A percentile compares a stretch with the other conserved stretches of the same genome.
These are phyloP conservation scores for Fusarium clavum DNA, from an alignment of 2,329 filamentous ascomycete genomes.

Conservation along the genomic window DNA sequence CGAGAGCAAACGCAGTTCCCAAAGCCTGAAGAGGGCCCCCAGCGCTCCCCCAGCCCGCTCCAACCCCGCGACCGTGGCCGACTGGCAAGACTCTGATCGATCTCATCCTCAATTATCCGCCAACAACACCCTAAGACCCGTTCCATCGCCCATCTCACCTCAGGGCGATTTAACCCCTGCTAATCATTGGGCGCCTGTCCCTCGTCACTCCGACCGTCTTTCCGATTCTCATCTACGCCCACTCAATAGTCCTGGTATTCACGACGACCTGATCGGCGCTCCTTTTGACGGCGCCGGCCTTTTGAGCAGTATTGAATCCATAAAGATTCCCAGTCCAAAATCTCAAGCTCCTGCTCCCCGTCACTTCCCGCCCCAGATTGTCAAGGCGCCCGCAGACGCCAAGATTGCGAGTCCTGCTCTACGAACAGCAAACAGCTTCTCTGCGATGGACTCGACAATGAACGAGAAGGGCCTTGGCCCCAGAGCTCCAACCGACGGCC, in stretches of 20 bases:
- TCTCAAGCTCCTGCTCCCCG: constrained; percentile 42
- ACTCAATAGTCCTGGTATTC: constrained; percentile 40
- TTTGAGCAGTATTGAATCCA: constrained; percentile 69
- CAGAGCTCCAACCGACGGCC: constrained; percentile 55
- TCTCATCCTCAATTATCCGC: constrained; percentile 50
- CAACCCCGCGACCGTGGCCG: constrained; percentile 62
- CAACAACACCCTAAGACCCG: constrained; percentile 57
- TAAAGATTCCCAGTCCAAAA: constrained; percentile 54
- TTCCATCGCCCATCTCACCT: constrained; percentile 60
- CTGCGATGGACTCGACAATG: constrained; percentile 53
- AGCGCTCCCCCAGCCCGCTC: constrained; percentile 66
- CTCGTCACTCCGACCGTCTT: constrained; percentile 45
- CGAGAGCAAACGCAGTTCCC: constrained; percentile 72
- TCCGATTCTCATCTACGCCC: constrained; percentile 46
- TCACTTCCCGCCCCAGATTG: constrained; percentile 50
- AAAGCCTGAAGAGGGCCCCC: constrained; percentile 70
- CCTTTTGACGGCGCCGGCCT: constrained; percentile 74
- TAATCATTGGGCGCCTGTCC: constrained; percentile 46
- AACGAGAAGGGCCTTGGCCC: constrained; percentile 53
- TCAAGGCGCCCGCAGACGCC: constrained; percentile 66
- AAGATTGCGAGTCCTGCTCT: constrained; percentile 65
- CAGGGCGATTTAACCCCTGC: constrained; percentile 60
- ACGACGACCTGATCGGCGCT: constrained; percentile 72
- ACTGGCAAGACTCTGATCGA: constrained; percentile 53
- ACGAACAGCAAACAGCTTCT: constrained; percentile 71